Evolutionary conservation across 495 filamentous ascomycete species (phyloP).

Genomic region (Mycothermus thermophilus): DNA sequence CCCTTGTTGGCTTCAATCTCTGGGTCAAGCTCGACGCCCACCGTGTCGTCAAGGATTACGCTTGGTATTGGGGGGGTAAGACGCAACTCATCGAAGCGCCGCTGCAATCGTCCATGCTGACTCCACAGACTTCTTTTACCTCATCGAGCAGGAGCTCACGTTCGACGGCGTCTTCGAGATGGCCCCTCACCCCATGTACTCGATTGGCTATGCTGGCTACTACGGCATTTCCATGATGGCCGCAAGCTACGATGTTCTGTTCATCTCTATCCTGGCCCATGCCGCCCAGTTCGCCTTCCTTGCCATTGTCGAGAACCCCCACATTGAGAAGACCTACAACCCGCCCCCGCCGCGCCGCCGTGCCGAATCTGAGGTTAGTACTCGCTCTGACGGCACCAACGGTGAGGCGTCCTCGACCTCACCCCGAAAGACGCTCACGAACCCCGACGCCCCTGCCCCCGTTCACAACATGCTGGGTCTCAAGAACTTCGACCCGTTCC

Average conservation of each 20-base stretch:
- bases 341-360: conserved; percentile 63
- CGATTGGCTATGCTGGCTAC: conserved; percentile 93
- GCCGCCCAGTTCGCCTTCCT: conserved; percentile 90
- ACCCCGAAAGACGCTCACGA: conserved; percentile 5
- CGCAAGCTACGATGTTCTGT: conserved; percentile 90
- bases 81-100: background rate
- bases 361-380: conserved; percentile 25
- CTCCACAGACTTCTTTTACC: conserved; percentile 75
- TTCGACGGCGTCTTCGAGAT: conserved; percentile 99
- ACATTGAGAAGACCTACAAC: conserved; percentile 98
- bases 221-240: conserved; percentile 98
- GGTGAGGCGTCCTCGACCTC: conserved; percentile 7
- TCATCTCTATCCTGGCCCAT: conserved; percentile 92
- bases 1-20: conserved; percentile 83
- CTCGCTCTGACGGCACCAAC: conserved; percentile 3
- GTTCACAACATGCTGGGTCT: conserved; percentile 72
- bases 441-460: conserved; percentile 36
- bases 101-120: conserved; percentile 2
- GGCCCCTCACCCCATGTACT: conserved; percentile 99
- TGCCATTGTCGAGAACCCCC: conserved; percentile 80
- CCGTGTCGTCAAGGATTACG: conserved; percentile 97
- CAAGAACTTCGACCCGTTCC: conserved; percentile 73
- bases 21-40: conserved; percentile 99
- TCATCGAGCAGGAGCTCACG: conserved; percentile 93
- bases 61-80: conserved; percentile 87